These are phyloP conservation scores for Microascus cirrosus DNA, from an alignment of 2,329 filamentous ascomycete species.

Conservation along the genomic window DNA sequence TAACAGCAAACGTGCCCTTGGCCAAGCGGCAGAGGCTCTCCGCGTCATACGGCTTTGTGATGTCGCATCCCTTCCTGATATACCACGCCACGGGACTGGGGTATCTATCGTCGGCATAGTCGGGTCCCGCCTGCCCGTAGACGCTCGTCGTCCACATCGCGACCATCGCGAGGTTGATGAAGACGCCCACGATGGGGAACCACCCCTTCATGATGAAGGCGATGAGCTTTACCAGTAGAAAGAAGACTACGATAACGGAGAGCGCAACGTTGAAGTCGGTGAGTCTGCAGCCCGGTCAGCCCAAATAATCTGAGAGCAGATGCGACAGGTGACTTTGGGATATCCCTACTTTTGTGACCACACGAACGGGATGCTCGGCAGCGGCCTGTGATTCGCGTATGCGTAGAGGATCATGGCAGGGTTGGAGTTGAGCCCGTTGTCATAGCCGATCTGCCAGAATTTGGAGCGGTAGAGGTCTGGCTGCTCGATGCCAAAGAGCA, in stretches of 20 bases:
- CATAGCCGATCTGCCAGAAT: slow-evolving; percentile 62
- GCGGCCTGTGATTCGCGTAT: slow-evolving; percentile 57
- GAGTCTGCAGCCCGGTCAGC: slow-evolving; percentile 33
- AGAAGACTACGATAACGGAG: slow-evolving; percentile 64
- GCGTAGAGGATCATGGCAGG: slow-evolving; percentile 60
- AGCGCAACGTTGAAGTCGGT: slow-evolving; percentile 70
- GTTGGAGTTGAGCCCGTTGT: slow-evolving; percentile 64
- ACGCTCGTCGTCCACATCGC: slow-evolving; percentile 55
- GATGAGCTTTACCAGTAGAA: slow-evolving; percentile 60
- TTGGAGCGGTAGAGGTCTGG: slow-evolving; percentile 61
- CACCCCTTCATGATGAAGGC: slow-evolving; percentile 61
- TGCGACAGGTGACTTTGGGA: neutral
- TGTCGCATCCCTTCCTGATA: slow-evolving; percentile 56
- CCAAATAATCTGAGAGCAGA: slow-evolving; percentile 3
- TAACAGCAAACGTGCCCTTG: slow-evolving; percentile 54
- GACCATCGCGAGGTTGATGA: slow-evolving; percentile 45
- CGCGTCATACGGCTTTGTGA: slow-evolving; percentile 41
- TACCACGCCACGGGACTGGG: slow-evolving; percentile 62
- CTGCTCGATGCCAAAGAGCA: slow-evolving; percentile 62
- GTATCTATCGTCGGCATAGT: slow-evolving; percentile 55
- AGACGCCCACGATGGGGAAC: slow-evolving; percentile 51
- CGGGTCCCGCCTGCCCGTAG: slow-evolving; percentile 62
- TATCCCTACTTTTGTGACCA: slow-evolving; percentile 55
- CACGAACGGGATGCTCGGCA: slow-evolving; percentile 53
- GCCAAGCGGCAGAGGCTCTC: slow-evolving; percentile 55